A percentile compares a stretch with the other conserved stretches of the same genome.
Evolutionary conservation across 345 rosid species (phyloP).

Genomic region (Euphorbia peplus): DNA sequence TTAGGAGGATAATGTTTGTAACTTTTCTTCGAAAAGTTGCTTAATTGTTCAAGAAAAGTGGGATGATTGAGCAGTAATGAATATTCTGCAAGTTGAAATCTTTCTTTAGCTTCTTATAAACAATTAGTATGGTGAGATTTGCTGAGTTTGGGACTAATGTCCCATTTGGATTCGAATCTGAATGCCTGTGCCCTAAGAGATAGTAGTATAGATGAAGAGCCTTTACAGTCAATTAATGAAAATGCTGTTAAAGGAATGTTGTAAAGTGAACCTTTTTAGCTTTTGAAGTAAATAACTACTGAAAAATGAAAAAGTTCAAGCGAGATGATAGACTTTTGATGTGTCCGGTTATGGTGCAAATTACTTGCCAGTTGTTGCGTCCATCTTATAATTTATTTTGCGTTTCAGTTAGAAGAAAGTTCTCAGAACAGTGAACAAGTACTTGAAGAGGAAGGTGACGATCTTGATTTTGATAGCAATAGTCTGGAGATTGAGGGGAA

Average conservation of each 20-base stretch:
- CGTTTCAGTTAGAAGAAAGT: constrained; percentile 21
- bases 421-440: constrained; percentile 25
- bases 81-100: not conserved
- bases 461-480: constrained; percentile 20
- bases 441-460: constrained; percentile 25
- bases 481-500: constrained; percentile 10
- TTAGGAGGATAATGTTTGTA: not conserved
- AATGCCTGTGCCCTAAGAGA: not conserved
- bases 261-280: not conserved
- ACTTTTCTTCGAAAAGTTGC: not conserved
- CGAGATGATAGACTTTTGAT: not conserved
- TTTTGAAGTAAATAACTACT: not conserved
- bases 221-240: not conserved
- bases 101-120: not conserved
- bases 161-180: not conserved
- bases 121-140: not conserved
- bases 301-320: not conserved
- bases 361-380: constrained; percentile 9
- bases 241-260: not conserved
- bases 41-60: not conserved
- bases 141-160: not conserved
- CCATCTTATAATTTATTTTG: not conserved
- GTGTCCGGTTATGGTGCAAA: not conserved
- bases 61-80: not conserved
- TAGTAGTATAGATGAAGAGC: not conserved